These are phyloP conservation scores for Monilinia aucupariae DNA, from an alignment of 2,329 filamentous ascomycete species.

Conservation along the genomic window DNA sequence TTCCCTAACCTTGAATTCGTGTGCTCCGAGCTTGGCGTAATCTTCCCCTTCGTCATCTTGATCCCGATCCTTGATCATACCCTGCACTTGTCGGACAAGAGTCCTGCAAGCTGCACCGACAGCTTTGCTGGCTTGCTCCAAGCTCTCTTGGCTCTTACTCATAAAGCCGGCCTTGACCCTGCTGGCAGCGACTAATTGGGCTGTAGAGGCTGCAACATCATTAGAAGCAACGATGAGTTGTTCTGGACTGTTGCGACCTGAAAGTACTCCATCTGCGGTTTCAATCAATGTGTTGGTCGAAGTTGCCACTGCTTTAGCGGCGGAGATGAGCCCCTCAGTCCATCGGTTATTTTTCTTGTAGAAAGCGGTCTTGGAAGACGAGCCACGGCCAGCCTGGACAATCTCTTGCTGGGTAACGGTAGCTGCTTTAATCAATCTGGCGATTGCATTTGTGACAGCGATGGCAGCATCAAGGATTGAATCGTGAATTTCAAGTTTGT, in stretches of 20 bases:
- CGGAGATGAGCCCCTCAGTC: constrained; percentile 96
- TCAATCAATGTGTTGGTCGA: constrained; percentile 97
- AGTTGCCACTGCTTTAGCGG: constrained; percentile 88
- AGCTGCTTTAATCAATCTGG: constrained; percentile 89
- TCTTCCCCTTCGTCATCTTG: constrained; percentile 79
- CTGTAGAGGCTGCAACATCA: constrained; percentile 91
- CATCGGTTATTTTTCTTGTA: constrained; percentile 99
- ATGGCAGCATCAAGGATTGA: constrained; percentile 89
- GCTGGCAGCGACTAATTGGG: constrained; percentile 90
- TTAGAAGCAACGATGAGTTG: constrained; percentile 98
- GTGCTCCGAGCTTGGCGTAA: constrained; percentile 79
- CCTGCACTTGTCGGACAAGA: constrained; percentile 88
- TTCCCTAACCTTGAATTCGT: constrained; percentile 97
- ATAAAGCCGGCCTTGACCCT: constrained; percentile 97
- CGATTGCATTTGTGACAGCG: constrained; percentile 90
- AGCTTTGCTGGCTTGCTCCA: constrained; percentile 88
- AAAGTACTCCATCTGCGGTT: constrained; percentile 93
- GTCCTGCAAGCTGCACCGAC: constrained; percentile 83
- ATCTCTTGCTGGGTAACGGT: constrained; percentile 94
- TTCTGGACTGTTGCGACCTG: constrained; percentile 85
- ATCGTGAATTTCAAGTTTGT: constrained; percentile 94
- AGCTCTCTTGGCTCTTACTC: constrained; percentile 88
- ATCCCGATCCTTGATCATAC: constrained; percentile 83
- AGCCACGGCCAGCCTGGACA: constrained; percentile 84
- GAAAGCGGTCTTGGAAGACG: constrained; percentile 83